Base-by-base conservation (phyloP, 306 rosid species). In the Sicyos edulis region DNA sequence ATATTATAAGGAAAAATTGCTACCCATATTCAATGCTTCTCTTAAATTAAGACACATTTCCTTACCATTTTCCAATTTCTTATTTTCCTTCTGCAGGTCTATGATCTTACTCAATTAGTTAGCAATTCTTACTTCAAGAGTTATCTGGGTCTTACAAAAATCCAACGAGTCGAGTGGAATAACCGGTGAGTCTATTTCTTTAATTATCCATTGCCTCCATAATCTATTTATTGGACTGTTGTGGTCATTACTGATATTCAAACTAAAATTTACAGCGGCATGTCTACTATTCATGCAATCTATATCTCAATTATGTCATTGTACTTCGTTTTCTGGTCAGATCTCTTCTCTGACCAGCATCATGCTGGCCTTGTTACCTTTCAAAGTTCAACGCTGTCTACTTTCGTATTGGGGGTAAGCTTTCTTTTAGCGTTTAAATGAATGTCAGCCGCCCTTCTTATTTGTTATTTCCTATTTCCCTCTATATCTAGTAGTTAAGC, bases 241-340 rank as follows among this genome's bases (percentile, higher is more conserved):
- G 49, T 55, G 45, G 55, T 12, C 60, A 47, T 77, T 67, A 52
- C 71, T 83, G 74, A 80, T 64, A 73, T 56, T 11, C 47, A 72
- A 50, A 44, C 29, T 52, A 13, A 73, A 50, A 65, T 79, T 79
- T 42, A 76, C 87, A 86, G 89, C 71, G 87, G 87, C 34, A 81
- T 83, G 75, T 86, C 89, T 74, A 83, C 82, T 47, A 53, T 86
- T 74, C 89, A 86, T 81, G 89, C 89, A 61, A 72, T 86, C 74
- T 86, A 81, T 74, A 83, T 83, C 82, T 81, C 89, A 52, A 63
- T 70, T 64, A 80, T 75, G 72, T 83, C 89, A 42, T 47, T 83
- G 74, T 70, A 86, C 77, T 78, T 86, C 69, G 87, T 86, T 50
- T 86, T 86, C 85, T 81, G 83, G 89, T 86, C 89, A 42, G 85